phyloP scores from a whole-genome alignment of 331 rosid species.

The Quercus phellos region DNA sequence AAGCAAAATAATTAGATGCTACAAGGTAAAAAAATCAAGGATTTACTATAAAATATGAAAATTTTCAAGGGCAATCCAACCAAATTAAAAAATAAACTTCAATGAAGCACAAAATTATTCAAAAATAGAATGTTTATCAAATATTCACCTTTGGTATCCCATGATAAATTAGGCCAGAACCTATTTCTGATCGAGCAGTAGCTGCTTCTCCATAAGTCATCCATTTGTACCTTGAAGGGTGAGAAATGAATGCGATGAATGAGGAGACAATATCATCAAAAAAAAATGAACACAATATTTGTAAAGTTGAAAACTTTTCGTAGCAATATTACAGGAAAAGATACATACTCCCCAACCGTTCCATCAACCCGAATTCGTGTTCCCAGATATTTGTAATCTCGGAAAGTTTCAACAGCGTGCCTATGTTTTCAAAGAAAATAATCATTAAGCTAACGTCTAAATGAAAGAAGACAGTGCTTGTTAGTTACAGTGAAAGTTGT shows the following conservation, averaged over 20 bases:
- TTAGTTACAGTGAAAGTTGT: not conserved
- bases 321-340: slow-evolving; percentile 1
- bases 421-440: slow-evolving; percentile 41
- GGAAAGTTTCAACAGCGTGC: slow-evolving; percentile 72
- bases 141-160: slow-evolving; percentile 73
- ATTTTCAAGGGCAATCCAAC: not conserved
- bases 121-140: slow-evolving; percentile 12
- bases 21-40: not conserved
- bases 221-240: slow-evolving; percentile 85
- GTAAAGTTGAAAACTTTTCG: slow-evolving; percentile 11
- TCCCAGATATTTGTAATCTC: slow-evolving; percentile 89
- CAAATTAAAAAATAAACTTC: not conserved
- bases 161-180: slow-evolving; percentile 78
- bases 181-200: slow-evolving; percentile 78
- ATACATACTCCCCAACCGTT: slow-evolving; percentile 89
- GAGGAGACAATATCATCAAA: not conserved
- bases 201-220: slow-evolving; percentile 98
- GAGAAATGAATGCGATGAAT: slow-evolving; percentile 18
- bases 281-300: not conserved
- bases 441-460: slow-evolving; percentile 4
- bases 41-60: not conserved
- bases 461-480: not conserved
- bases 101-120: not conserved
- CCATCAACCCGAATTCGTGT: slow-evolving; percentile 88
- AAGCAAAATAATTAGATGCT: slow-evolving; percentile 12